These are phyloP conservation scores for Trichoderma cornu-damae DNA, from an alignment of 2,329 filamentous ascomycete species.

Conservation along the genomic window DNA sequence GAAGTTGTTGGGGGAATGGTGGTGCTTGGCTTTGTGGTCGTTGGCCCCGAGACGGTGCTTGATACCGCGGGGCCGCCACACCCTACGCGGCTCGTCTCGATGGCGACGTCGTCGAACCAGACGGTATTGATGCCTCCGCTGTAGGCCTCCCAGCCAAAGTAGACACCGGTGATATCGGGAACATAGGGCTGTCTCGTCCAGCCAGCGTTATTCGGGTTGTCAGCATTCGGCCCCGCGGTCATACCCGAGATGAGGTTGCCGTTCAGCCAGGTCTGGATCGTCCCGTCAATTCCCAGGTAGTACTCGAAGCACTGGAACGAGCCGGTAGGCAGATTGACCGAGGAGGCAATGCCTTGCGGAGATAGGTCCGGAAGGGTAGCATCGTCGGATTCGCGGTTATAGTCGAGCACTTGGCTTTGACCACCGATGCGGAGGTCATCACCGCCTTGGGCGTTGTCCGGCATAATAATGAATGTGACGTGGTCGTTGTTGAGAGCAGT, in stretches of 20 bases:
- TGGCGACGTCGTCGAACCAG: conserved; percentile 10
- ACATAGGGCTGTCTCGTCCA: not conserved
- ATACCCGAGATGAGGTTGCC: conserved; percentile 2
- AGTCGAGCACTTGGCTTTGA: conserved; percentile 11
- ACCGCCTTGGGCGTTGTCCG: conserved; percentile 3
- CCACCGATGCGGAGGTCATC: conserved; percentile 7
- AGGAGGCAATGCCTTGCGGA: conserved; percentile 10
- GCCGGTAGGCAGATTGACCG: conserved; percentile 5
- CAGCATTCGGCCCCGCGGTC: conserved; percentile 1
- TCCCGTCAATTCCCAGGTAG: conserved; percentile 8
- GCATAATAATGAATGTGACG: conserved; percentile 12
- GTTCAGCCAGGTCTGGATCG: conserved; percentile 10
- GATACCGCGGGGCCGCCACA: not conserved
- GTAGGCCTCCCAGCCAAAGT: conserved; percentile 16
- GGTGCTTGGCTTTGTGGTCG: conserved; percentile 1
- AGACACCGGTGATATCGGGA: conserved; percentile 6
- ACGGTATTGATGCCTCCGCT: conserved; percentile 11
- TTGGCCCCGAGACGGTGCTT: not conserved
- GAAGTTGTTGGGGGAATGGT: conserved; percentile 11
- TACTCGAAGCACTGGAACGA: conserved; percentile 15
- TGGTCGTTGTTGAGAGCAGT: conserved; percentile 10
- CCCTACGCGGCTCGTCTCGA: conserved; percentile 4
- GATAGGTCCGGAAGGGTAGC: conserved; percentile 12
- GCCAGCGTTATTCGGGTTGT: conserved; percentile 12
- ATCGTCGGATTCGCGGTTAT: conserved; percentile 15